Evolutionary conservation across 2,329 filamentous ascomycete species (phyloP).

Genomic region (Magnaporthiopsis incrustans): DNA sequence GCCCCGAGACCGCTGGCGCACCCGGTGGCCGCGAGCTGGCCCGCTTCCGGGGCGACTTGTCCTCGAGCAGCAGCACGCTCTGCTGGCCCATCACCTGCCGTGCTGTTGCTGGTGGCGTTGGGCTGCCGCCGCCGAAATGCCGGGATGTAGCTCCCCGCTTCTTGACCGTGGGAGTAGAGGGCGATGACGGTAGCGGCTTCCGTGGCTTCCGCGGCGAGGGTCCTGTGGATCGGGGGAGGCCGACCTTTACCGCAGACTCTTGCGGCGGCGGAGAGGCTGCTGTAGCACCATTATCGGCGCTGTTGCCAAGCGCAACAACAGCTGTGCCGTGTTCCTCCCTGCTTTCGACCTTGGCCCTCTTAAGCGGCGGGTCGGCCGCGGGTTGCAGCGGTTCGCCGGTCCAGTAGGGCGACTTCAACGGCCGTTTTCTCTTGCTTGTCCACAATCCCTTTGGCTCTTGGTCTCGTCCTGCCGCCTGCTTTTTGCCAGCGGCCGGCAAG

Average conservation of each 20-base stretch:
- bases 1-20: constrained; percentile 35
- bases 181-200: neutral
- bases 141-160: constrained; percentile 24
- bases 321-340: neutral
- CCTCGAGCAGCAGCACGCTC: constrained; percentile 8
- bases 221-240: constrained; percentile 4
- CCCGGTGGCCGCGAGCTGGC: constrained; percentile 28
- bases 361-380: neutral
- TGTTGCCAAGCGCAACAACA: neutral
- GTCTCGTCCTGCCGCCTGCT: neutral
- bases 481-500: neutral
- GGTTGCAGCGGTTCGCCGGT: neutral
- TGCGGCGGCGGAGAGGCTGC: neutral
- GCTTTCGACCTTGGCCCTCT: neutral
- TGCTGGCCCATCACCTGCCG: constrained; percentile 7
- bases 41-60: neutral
- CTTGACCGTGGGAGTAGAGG: constrained; percentile 8
- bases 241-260: neutral
- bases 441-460: neutral
- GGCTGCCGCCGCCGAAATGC: constrained; percentile 20
- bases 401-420: constrained; percentile 9
- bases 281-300: too few relatives aligned
- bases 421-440: neutral
- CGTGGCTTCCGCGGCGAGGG: neutral
- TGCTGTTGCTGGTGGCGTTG: constrained; percentile 1